phyloP scores from a whole-genome alignment of 2,329 filamentous ascomycete genomes.

The Penicillium sp. region DNA sequence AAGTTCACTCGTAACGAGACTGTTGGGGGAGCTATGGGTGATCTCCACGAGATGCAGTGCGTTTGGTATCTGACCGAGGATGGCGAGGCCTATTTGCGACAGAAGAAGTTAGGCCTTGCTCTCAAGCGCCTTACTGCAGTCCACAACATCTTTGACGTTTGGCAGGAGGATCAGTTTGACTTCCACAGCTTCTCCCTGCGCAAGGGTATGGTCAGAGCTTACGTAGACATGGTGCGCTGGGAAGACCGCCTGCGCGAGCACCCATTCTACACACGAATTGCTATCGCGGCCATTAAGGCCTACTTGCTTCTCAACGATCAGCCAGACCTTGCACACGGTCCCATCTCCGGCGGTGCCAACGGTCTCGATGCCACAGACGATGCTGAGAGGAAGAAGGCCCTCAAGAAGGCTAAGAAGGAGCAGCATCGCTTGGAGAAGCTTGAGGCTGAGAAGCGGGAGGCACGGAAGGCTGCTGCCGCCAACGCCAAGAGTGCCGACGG shows the following conservation, averaged over 20 bases:
- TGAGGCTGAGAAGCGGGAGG: slow-evolving; percentile 79
- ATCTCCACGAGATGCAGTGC: slow-evolving; percentile 97
- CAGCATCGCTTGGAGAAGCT: slow-evolving; percentile 71
- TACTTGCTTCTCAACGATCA: slow-evolving; percentile 79
- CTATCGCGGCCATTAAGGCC: slow-evolving; percentile 74
- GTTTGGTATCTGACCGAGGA: slow-evolving; percentile 97
- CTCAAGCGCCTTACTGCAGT: slow-evolving; percentile 89
- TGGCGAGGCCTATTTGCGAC: slow-evolving; percentile 80
- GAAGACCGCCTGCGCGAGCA: slow-evolving; percentile 88
- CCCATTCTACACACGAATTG: slow-evolving; percentile 85
- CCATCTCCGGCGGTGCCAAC: slow-evolving; percentile 55
- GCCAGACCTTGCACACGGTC: slow-evolving; percentile 62
- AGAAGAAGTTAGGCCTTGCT: slow-evolving; percentile 77
- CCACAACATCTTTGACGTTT: slow-evolving; percentile 90
- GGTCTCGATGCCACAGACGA: slow-evolving; percentile 52
- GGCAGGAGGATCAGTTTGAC: slow-evolving; percentile 98
- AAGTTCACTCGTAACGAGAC: slow-evolving; percentile 93
- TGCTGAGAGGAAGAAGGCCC: slow-evolving; percentile 76
- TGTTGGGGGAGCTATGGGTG: slow-evolving; percentile 79
- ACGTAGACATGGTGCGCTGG: slow-evolving; percentile 95
- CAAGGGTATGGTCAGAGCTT: slow-evolving; percentile 92
- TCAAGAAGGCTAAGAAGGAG: slow-evolving; percentile 87
- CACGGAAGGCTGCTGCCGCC: slow-evolving; percentile 68
- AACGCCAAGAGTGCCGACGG: slow-evolving; percentile 57
- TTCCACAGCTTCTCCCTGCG: slow-evolving; percentile 97